Percentiles rank a stretch among this genome's conserved stretches.
phyloP scores from a whole-genome alignment of 768 basidiomycete species.

The Phylloporus rhodoxanthus region DNA sequence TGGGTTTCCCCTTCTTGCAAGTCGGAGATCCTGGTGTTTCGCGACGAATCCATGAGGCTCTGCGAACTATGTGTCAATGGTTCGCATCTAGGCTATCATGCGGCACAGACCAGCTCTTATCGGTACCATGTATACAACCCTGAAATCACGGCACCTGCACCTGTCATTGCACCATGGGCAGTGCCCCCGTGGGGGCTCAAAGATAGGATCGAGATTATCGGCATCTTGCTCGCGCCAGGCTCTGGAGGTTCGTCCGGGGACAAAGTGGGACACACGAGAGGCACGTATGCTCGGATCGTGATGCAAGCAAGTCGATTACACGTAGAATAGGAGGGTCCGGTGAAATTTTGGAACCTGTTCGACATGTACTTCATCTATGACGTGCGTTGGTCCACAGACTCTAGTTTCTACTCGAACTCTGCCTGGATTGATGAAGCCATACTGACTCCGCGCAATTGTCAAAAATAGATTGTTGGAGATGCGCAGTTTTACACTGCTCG shows the following conservation, averaged over 20 bases:
- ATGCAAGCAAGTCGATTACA: background rate
- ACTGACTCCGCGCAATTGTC: background rate
- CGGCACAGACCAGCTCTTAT: background rate
- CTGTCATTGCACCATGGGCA: background rate
- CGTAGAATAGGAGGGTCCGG: background rate
- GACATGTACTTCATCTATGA: too few relatives aligned
- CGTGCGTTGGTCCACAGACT: background rate
- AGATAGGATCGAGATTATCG: background rate
- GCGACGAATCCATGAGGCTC: background rate
- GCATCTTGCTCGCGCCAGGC: background rate
- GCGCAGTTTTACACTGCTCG: background rate
- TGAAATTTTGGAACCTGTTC: background rate
- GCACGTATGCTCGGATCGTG: background rate
- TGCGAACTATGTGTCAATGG: background rate
- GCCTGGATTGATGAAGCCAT: background rate
- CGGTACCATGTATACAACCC: background rate
- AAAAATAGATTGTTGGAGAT: background rate
- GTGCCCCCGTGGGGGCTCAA: background rate
- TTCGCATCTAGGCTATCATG: background rate
- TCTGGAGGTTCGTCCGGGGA: background rate
- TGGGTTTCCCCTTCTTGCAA: background rate
- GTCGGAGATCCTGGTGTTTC: background rate
- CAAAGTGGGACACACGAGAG: background rate
- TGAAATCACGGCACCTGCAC: background rate
- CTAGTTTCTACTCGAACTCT: background rate